Base-by-base conservation (phyloP, 176 grass and related monocot species). In the Tillandsia fasciculata region DNA sequence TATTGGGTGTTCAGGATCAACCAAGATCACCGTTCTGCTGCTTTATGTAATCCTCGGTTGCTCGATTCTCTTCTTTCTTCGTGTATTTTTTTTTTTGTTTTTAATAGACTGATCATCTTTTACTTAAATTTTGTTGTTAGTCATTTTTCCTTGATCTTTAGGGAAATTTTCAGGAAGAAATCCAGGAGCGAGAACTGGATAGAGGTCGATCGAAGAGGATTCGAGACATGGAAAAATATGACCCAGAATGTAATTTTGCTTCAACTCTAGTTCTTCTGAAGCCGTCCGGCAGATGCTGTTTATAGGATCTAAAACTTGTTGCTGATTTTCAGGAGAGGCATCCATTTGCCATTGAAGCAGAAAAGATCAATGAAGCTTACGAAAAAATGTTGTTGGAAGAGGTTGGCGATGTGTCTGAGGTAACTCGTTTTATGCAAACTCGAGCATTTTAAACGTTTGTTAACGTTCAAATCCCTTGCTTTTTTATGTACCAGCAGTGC, bases 111-210 rank as follows among this genome's bases (percentile, higher is more conserved):
- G 24, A 42, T 42, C 33, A 42, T 33, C 29, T 33, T 33, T 42
- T 33, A 33, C 3, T 33, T 42, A 42, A 42, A 42, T 42, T 42
- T 42, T 42, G 4, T 42, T 42, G 33, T 42, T 42, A 42, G 33
- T 42, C 33, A 5, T 42, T 42, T 42, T 8, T 6, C 4, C 5
- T 42, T 42, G 33, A 42, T 42, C 33, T 49, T 80, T 23, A 80
- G 78, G 78, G 78, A 80, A 72, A 71, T 67, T 12, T 80, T 80
- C 51, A 42, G 51, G 64, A 66, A 68, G 78, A 74, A 68, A 9
- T 74, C 5, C 66, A 53, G 68, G 67, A 70, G 50, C 33, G 6
- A 61, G 26, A 59, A 26, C 9, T 66, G 67, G 69, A 67, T 80
- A 29, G 70, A 74, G 26, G 53, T 80, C 48, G 66, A 59, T 74